Percentiles rank a stretch among this genome's conserved stretches.
These are phyloP conservation scores for Talaromyces stipitatus DNA, from an alignment of 495 filamentous ascomycete species.

Conservation along the genomic window DNA sequence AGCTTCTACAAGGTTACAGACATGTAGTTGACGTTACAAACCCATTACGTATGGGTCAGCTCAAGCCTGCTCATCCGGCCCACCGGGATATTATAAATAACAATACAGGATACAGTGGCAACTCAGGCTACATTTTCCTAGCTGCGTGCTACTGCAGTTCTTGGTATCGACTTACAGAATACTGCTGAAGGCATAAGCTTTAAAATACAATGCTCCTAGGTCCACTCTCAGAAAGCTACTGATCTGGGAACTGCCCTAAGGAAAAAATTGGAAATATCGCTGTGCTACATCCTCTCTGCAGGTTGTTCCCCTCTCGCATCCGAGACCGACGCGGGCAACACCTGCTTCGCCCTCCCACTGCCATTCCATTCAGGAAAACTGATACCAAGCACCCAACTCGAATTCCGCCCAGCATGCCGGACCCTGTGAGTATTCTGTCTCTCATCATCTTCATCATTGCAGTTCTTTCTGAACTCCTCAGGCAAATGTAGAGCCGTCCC, in stretches of 20 bases:
- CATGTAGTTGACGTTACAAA: neutral
- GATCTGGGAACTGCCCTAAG: neutral
- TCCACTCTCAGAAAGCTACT: neutral
- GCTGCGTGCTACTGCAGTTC: neutral
- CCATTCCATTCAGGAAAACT: neutral
- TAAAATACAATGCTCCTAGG: neutral
- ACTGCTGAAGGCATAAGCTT: neutral
- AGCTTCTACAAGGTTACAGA: neutral
- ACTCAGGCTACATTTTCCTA: neutral
- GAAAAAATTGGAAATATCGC: neutral
- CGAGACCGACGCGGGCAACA: neutral
- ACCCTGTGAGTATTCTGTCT: neutral
- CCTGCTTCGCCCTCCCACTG: neutral
- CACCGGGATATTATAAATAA: neutral
- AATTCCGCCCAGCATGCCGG: neutral
- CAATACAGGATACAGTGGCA: neutral
- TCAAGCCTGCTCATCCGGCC: neutral
- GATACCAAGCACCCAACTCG: neutral
- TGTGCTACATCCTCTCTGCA: neutral
- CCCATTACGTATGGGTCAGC: neutral
- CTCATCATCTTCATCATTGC: neutral
- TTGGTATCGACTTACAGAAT: neutral
- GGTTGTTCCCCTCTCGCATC: neutral
- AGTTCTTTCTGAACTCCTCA: conserved; percentile 8
- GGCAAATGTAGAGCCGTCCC: conserved; percentile 30